A percentile compares a stretch with the other conserved stretches of the same genome.
These are phyloP conservation scores for Cyanidium caldarium DNA, from an alignment of 23 red algal species.

Conservation along the genomic window DNA sequence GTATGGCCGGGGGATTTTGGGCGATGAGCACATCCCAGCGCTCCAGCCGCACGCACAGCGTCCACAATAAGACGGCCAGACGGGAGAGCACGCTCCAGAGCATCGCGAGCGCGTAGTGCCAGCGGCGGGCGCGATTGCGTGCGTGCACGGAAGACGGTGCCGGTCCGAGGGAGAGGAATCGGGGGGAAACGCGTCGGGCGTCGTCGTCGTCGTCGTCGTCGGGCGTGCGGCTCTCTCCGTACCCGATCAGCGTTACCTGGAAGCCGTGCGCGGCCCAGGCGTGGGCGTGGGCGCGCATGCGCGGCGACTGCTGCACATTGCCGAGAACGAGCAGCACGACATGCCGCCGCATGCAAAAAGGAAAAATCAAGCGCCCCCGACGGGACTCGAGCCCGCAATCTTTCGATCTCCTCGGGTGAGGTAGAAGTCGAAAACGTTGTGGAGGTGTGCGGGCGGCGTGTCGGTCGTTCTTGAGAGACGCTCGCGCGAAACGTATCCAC, in stretches of 20 bases:
- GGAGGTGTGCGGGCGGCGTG: no score
- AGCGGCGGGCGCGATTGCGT: not conserved
- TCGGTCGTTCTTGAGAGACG: no score
- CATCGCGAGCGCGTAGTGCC: not conserved
- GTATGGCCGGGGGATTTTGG: conserved; percentile 27
- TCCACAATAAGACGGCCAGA: not conserved
- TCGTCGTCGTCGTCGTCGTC: not conserved
- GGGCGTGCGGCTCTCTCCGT: no score
- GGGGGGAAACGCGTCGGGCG: not conserved
- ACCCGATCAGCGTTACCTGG: conserved; percentile 5
- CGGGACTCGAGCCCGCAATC: conserved; percentile 9
- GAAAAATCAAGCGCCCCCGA: not conserved
- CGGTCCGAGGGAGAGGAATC: not conserved
- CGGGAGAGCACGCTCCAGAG: not conserved
- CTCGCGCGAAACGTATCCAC: no score
- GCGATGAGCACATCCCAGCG: not conserved
- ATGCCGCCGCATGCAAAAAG: not conserved
- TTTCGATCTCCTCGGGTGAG: not conserved
- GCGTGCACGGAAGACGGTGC: not conserved
- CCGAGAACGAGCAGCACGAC: conserved; percentile 16
- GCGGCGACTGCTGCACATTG: conserved; percentile 13
- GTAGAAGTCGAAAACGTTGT: conserved; percentile 11
- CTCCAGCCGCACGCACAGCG: not conserved
- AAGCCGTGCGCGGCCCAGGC: not conserved
- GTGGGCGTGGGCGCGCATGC: conserved; percentile 17